phyloP scores from a whole-genome alignment of 257 asterid genomes.

The Nicotiana sylvestris region DNA sequence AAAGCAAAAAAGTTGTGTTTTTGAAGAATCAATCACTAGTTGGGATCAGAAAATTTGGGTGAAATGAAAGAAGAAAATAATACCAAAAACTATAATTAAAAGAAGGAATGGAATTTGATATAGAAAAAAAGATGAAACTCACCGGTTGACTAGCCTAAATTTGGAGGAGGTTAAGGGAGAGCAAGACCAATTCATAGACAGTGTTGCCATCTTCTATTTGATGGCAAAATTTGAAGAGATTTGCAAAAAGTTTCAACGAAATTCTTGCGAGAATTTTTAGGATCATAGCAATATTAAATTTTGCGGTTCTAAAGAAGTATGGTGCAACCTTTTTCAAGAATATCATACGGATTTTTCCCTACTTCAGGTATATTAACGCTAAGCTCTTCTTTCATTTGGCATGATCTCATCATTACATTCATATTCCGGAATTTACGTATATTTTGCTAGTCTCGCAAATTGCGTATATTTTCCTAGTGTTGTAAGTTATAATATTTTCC shows the following conservation, averaged over 20 bases:
- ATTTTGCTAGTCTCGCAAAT: no score
- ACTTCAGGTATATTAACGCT: no score
- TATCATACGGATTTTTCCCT: no score
- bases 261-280: no score
- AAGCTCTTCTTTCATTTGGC: no score
- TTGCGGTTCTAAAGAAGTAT: no score
- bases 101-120: not conserved
- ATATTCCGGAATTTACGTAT: no score
- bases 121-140: constrained; percentile 14
- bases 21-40: not conserved
- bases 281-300: no score
- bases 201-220: constrained; percentile 48
- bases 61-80: not conserved
- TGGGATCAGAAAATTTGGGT: not conserved
- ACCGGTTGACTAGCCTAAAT: constrained; percentile 70
- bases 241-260: not conserved
- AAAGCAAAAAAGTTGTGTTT: not conserved
- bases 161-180: constrained; percentile 46
- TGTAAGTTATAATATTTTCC: no score
- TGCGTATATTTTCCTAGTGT: no score
- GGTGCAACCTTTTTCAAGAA: no score
- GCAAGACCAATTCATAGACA: constrained; percentile 43
- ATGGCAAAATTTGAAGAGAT: not conserved
- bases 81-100: not conserved
- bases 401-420: no score